Conservation (phyloP, 2,329 filamentous ascomycete species). For the Huntiella decipiens region DNA sequence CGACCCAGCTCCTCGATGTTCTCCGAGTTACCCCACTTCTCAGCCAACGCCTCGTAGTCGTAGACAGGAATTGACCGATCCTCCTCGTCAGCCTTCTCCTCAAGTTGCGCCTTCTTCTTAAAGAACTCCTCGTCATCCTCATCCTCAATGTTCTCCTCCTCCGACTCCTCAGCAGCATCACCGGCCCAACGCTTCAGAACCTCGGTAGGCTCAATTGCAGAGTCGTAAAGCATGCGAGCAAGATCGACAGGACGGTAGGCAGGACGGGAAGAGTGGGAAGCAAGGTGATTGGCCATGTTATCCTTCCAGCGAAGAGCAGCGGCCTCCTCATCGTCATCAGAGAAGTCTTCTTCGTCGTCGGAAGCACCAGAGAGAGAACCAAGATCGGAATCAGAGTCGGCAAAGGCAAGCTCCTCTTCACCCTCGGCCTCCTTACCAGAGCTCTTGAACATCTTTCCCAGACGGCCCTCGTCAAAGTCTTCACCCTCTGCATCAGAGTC, state of each 20-base stretch:
- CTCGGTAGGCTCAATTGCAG: slow-evolving; percentile 53
- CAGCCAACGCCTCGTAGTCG: slow-evolving; percentile 62
- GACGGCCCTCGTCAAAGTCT: slow-evolving; percentile 39
- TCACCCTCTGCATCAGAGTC: slow-evolving; percentile 32
- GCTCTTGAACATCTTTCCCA: slow-evolving; percentile 42
- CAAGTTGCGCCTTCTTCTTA: slow-evolving; percentile 43
- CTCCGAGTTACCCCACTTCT: slow-evolving; percentile 68
- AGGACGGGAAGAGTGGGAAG: slow-evolving; percentile 48
- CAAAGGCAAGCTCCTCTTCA: slow-evolving; percentile 67
- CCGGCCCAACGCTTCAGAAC: slow-evolving; percentile 68
- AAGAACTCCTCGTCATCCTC: slow-evolving; percentile 42
- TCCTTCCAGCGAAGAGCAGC: slow-evolving; percentile 71
- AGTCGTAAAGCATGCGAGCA: slow-evolving; percentile 75
- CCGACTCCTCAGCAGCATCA: slow-evolving; percentile 26
- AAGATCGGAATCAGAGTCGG: slow-evolving; percentile 90
- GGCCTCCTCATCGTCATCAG: slow-evolving; percentile 50
- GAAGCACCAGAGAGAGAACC: slow-evolving; percentile 55
- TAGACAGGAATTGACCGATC: slow-evolving; percentile 62
- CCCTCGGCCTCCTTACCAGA: slow-evolving; percentile 26
- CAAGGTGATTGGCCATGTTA: slow-evolving; percentile 60
- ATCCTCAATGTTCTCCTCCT: slow-evolving; percentile 30
- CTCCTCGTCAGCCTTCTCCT: slow-evolving; percentile 55
- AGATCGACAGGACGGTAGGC: slow-evolving; percentile 67
- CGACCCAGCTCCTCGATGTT: slow-evolving; percentile 55
- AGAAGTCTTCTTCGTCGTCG: slow-evolving; percentile 33